phyloP scores from a whole-genome alignment of 2,329 filamentous ascomycete genomes.

The Penicillium palitans region DNA sequence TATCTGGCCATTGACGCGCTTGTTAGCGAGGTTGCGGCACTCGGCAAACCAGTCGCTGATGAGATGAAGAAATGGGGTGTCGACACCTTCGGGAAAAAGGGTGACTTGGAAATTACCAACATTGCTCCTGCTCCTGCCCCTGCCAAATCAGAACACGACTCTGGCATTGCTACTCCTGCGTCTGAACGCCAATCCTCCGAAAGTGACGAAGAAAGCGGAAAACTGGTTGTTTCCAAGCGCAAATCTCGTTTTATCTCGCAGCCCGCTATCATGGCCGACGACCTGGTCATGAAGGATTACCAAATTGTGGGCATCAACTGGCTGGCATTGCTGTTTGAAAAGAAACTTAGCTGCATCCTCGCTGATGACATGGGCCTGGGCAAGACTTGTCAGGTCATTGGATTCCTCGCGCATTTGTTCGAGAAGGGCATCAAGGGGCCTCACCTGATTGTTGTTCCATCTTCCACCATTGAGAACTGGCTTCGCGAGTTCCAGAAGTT shows the following conservation, averaged over 20 bases:
- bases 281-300: conserved; percentile 83
- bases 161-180: conserved; percentile 65
- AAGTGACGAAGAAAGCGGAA: conserved; percentile 42
- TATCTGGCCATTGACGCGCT: conserved; percentile 82
- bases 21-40: conserved; percentile 70
- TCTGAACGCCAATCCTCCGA: conserved; percentile 35
- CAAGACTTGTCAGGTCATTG: conserved; percentile 96
- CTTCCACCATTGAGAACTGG: conserved; percentile 96
- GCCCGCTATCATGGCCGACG: conserved; percentile 73
- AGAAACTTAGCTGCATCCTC: conserved; percentile 81
- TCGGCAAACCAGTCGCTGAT: conserved; percentile 66
- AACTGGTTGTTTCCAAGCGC: conserved; percentile 41
- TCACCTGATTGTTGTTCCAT: conserved; percentile 85
- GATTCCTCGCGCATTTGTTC: conserved; percentile 80
- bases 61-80: conserved; percentile 70
- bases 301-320: conserved; percentile 94
- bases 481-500: conserved; percentile 85
- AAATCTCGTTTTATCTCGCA: conserved; percentile 58
- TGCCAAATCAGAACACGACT: conserved; percentile 55
- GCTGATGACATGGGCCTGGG: conserved; percentile 96
- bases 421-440: conserved; percentile 67
- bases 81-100: conserved; percentile 63
- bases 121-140: conserved; percentile 42
- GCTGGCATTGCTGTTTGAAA: conserved; percentile 79
- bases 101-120: conserved; percentile 61